A percentile compares a stretch with the other conserved stretches of the same genome.
These are phyloP conservation scores for Pseudopithomyces maydicus DNA, from an alignment of 2,329 filamentous ascomycete genomes.

Conservation along the genomic window DNA sequence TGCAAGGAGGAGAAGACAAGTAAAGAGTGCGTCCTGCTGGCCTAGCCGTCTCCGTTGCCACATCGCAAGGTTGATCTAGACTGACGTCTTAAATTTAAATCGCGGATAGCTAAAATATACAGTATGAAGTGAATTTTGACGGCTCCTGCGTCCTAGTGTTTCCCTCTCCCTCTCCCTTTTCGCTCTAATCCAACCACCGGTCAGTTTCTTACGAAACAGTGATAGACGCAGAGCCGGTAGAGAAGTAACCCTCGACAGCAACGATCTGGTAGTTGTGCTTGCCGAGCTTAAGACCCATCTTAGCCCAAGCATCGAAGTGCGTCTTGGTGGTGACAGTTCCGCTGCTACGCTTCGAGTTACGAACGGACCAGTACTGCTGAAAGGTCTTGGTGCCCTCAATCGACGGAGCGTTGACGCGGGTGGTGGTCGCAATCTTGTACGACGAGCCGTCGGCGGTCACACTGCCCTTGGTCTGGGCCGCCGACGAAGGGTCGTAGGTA, in stretches of 20 bases:
- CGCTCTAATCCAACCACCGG: neutral
- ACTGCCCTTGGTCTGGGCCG: slow-evolving; percentile 41
- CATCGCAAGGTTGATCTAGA: too few species aligned
- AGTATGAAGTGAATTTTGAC: neutral
- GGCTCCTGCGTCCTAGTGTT: too few species aligned
- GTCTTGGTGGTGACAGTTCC: slow-evolving; percentile 39
- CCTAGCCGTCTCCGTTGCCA: too few species aligned
- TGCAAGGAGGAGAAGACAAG: too few species aligned
- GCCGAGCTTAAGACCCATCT: slow-evolving; percentile 36
- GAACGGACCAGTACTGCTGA: slow-evolving; percentile 57
- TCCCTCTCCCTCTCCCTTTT: neutral
- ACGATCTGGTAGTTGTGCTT: slow-evolving; percentile 51
- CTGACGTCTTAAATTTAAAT: neutral
- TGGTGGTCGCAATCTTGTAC: slow-evolving; percentile 38
- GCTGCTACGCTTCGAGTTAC: slow-evolving; percentile 35
- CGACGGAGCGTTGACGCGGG: slow-evolving; percentile 51
- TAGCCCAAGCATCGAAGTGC: slow-evolving; percentile 43
- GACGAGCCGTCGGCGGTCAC: slow-evolving; percentile 35
- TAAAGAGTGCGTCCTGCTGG: too few species aligned
- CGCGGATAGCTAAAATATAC: slow-evolving; percentile 1
- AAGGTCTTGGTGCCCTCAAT: slow-evolving; percentile 58
- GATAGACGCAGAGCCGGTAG: slow-evolving; percentile 54
- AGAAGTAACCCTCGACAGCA: slow-evolving; percentile 60
- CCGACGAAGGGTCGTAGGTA: slow-evolving; percentile 55
- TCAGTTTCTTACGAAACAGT: slow-evolving; percentile 42